Conservation (phyloP, 345 rosid genomes). For the Eucalyptus curtisii region DNA sequence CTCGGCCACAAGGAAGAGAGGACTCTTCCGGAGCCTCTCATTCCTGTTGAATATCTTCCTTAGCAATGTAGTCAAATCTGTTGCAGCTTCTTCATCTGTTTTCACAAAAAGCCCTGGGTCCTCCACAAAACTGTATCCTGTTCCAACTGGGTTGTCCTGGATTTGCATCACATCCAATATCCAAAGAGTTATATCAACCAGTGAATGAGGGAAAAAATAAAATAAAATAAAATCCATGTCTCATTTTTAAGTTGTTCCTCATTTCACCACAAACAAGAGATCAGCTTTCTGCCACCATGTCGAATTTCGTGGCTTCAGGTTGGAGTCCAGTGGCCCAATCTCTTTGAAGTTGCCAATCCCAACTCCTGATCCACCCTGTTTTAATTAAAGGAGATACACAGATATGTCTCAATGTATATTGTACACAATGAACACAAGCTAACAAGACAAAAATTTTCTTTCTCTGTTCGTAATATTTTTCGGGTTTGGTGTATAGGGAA, state of each 20-base stretch:
- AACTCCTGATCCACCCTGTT: constrained; percentile 30
- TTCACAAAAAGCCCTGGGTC: constrained; percentile 27
- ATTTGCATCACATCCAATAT: neutral
- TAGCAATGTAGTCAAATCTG: constrained; percentile 60
- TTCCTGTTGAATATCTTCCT: constrained; percentile 33
- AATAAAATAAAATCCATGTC: neutral
- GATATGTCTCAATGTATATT: neutral
- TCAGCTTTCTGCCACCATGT: constrained; percentile 41
- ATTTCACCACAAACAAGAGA: constrained; percentile 31
- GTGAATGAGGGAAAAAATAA: neutral
- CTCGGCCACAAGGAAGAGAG: constrained; percentile 72
- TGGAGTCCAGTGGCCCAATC: constrained; percentile 28
- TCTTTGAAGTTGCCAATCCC: constrained; percentile 35
- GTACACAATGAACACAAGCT: neutral
- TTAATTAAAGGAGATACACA: neutral
- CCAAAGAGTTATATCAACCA: neutral
- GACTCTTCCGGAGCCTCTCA: constrained; percentile 38
- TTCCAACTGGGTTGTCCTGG: constrained; percentile 39
- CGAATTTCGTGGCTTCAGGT: constrained; percentile 21
- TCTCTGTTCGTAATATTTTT: neutral
- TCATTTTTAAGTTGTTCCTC: neutral
- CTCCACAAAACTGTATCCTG: constrained; percentile 41
- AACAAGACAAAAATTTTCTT: neutral
- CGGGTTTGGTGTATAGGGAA: neutral
- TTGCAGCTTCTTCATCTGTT: constrained; percentile 77